Evolutionary conservation across 2,329 filamentous ascomycete genomes (phyloP).

Genomic region (Pseudonectria foliicola): DNA sequence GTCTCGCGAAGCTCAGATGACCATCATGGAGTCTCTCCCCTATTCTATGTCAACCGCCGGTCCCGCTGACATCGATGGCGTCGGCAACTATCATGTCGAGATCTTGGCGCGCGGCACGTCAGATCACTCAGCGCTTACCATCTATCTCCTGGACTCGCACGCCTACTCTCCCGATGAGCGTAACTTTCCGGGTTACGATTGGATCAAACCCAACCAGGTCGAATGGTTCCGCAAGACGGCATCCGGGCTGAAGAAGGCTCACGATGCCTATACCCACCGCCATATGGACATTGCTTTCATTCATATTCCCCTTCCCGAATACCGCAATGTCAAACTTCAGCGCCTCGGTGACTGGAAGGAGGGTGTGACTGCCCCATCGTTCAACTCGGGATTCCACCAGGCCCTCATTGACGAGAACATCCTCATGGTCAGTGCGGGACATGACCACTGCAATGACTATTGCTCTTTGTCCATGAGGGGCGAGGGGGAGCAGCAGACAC

Average conservation of each 20-base stretch:
- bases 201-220: slow-evolving; percentile 91
- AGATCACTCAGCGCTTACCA: slow-evolving; percentile 80
- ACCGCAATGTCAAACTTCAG: slow-evolving; percentile 56
- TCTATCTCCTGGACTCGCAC: slow-evolving; percentile 95
- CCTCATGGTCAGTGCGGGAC: slow-evolving; percentile 82
- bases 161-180: slow-evolving; percentile 85
- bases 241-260: slow-evolving; percentile 64
- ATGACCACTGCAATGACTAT: slow-evolving; percentile 97
- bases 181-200: slow-evolving; percentile 89
- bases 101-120: slow-evolving; percentile 72
- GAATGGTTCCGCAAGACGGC: slow-evolving; percentile 86
- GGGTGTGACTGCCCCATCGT: slow-evolving; percentile 75
- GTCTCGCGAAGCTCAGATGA: slow-evolving; percentile 72
- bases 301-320: slow-evolving; percentile 92
- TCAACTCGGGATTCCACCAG: slow-evolving; percentile 89
- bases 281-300: slow-evolving; percentile 97
- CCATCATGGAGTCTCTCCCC: slow-evolving; percentile 75
- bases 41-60: slow-evolving; percentile 84
- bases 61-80: slow-evolving; percentile 75
- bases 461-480: slow-evolving; percentile 59
- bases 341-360: slow-evolving; percentile 67
- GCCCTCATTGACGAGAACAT: slow-evolving; percentile 81
- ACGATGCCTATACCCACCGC: slow-evolving; percentile 79
- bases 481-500: slow-evolving; percentile 41
- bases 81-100: slow-evolving; percentile 93